Conservation (phyloP, 2,329 filamentous ascomycete species). For the Colletotrichum liaoningense region DNA sequence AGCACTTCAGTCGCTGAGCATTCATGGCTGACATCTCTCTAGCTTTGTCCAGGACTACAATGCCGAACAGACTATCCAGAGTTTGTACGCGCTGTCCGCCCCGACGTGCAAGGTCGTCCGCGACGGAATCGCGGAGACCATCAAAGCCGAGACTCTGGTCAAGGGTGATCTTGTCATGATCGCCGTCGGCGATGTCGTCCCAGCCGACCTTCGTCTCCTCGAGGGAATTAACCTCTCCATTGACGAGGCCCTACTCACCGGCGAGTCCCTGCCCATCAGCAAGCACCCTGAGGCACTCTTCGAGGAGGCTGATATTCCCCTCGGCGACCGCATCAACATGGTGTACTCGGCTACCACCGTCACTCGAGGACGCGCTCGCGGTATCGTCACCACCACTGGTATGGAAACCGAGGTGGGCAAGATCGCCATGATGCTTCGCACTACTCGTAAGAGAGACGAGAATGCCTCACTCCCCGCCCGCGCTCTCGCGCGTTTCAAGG, state of each 20-base stretch:
- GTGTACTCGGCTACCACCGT: constrained; percentile 79
- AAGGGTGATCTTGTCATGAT: constrained; percentile 74
- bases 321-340: constrained; percentile 78
- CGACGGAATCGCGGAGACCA: constrained; percentile 60
- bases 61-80: constrained; percentile 72
- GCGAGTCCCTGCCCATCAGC: constrained; percentile 77
- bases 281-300: constrained; percentile 71
- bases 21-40: constrained; percentile 41
- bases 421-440: constrained; percentile 77
- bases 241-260: constrained; percentile 80
- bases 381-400: constrained; percentile 76
- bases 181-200: constrained; percentile 75
- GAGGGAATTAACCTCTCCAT: constrained; percentile 79
- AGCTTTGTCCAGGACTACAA: constrained; percentile 71
- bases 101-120: constrained; percentile 70
- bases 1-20: constrained; percentile 38
- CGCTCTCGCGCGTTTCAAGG: constrained; percentile 58
- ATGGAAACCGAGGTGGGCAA: constrained; percentile 82
- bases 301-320: constrained; percentile 64
- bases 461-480: constrained; percentile 48
- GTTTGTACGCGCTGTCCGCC: constrained; percentile 67
- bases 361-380: constrained; percentile 75
- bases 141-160: constrained; percentile 69
- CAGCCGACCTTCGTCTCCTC: constrained; percentile 74
- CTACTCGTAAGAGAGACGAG: constrained; percentile 62